Percentiles rank a stretch among this genome's conserved stretches.
phyloP scores from a whole-genome alignment of 768 basidiomycete genomes.

The Boletellus emodensis region DNA sequence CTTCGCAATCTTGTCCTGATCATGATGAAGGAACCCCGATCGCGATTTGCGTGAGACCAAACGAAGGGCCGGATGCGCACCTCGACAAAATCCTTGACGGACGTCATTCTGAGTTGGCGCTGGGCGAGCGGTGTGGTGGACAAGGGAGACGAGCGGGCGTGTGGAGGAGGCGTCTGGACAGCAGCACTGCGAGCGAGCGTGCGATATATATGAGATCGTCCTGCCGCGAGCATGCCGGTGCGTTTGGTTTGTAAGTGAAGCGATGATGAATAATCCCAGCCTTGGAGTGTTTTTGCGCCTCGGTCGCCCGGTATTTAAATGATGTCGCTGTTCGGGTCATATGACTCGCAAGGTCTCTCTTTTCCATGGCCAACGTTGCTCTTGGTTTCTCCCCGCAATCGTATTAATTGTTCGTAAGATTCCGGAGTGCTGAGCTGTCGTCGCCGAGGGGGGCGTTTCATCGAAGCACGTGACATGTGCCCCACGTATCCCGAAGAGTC shows the following conservation, averaged over 20 bases:
- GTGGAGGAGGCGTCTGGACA: constrained; percentile 28
- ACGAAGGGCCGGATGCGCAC: constrained; percentile 23
- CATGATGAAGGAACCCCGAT: constrained; percentile 21
- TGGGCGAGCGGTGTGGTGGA: constrained; percentile 1
- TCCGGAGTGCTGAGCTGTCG: background rate
- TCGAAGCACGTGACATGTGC: no score
- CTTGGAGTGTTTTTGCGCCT: no score
- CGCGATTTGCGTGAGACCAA: constrained; percentile 21
- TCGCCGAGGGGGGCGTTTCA: no score
- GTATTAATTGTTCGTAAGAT: background rate
- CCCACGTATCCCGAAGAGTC: no score
- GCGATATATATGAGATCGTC: background rate
- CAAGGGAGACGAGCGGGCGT: no score
- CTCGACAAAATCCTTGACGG: constrained; percentile 38
- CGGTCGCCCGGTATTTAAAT: no score
- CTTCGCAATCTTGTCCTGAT: constrained; percentile 44
- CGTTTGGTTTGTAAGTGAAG: no score
- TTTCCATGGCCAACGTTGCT: no score
- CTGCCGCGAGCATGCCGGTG: background rate
- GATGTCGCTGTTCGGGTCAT: no score
- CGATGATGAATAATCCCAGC: no score
- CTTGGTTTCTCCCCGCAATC: no score
- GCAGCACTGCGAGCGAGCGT: constrained; percentile 1
- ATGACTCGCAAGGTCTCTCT: no score
- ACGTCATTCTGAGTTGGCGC: constrained; percentile 18